Evolutionary conservation across 2,329 filamentous ascomycete genomes (phyloP).

Genomic region (Phaeosphaeria sp.): DNA sequence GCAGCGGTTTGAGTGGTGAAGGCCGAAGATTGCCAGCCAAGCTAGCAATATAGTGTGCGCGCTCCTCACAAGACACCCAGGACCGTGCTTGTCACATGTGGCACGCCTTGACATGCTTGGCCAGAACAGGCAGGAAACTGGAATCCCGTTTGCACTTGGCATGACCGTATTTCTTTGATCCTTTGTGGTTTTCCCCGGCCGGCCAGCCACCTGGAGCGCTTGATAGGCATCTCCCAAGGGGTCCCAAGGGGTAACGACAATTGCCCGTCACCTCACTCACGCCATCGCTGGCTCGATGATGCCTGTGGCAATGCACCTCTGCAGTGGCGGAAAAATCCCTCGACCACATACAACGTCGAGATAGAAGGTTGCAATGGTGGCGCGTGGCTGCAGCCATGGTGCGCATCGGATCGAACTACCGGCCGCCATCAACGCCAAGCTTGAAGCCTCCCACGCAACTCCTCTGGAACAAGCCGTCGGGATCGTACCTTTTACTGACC

Average conservation of each 20-base stretch:
- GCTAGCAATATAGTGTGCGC: neutral
- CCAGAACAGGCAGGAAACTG: conserved; percentile 1
- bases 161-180: neutral
- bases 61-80: neutral
- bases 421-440: conserved; percentile 15
- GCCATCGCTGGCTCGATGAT: neutral
- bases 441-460: conserved; percentile 46
- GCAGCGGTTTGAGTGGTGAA: neutral
- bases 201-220: neutral
- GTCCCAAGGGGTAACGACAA: too few relatives aligned
- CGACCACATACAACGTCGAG: conserved; percentile 3
- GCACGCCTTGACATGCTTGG: conserved; percentile 5
- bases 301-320: neutral
- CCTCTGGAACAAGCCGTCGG: conserved; percentile 44
- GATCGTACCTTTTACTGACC: conserved; percentile 45
- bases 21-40: neutral
- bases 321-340: neutral
- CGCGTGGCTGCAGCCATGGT: conserved; percentile 6
- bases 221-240: neutral
- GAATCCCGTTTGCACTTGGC: neutral
- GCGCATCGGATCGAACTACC: conserved; percentile 8
- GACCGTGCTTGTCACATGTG: conserved; percentile 1
- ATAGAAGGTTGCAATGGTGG: conserved; percentile 8
- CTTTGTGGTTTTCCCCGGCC: neutral
- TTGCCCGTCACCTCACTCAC: neutral